Evolutionary conservation across 176 grass and related monocot genomes (phyloP), one percentile per base, ranked within the genome.

Genomic region (Phoenix dactylifera): DNA sequence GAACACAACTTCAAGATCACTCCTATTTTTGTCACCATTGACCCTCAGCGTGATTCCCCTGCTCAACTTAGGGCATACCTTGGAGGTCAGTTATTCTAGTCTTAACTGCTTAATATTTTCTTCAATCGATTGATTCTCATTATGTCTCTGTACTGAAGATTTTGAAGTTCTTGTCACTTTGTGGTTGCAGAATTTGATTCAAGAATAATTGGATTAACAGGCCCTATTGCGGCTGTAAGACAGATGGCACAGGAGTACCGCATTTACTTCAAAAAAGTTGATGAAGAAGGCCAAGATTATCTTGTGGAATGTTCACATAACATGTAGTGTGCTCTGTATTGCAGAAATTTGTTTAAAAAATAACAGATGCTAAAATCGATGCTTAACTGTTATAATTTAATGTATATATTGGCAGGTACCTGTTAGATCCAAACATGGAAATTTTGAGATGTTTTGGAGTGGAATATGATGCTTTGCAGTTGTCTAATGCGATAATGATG

Each of bases 211-310:
- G 93, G 87, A 71, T 64, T 98, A 32, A 88, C 93, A 15, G 87
- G 87, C 30, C 60, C 87, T 24, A 52, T 83, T 54, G 62, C 54
- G 60, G 65, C 84, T 75, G 74, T 97, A 77, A 91, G 93, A 86
- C 81, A 97, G 75, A 77, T 85, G 15, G 84, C 93, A 54, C 93
- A 98, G 72, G 87, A 98, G 67, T 98, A 92, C 64, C 83, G 87
- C 49, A 82, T 88, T 73, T 98, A 79, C 84, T 98, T 98, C 30
- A 88, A 82, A 69, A 98, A 67, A 64, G 75, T 85, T 75, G 81
- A 90, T 66, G 87, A 88, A 80, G 55, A 83, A 55, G 87, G 81
- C 51, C 87, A 83, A 83, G 87, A 92, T 66, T 92, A 92, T 72
- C 82, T 98, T 83, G 81, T 98, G 23, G 84, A 98, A 77, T 80